These are phyloP conservation scores for Aegilops sharonensis DNA, from an alignment of 176 grass and related monocot genomes.

Conservation along the genomic window DNA sequence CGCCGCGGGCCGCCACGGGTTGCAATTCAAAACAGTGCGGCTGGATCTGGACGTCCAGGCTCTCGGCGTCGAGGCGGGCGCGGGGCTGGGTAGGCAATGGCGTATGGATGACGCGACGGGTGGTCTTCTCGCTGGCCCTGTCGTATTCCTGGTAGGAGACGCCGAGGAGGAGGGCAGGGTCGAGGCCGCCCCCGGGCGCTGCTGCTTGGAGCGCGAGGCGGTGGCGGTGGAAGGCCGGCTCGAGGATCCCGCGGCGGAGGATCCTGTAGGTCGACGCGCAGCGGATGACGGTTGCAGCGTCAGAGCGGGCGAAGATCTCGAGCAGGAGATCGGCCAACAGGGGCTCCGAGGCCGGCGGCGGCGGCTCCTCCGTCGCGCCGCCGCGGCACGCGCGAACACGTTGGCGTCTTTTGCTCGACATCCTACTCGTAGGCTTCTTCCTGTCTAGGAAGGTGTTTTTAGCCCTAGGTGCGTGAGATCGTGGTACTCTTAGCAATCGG, in stretches of 20 bases:
- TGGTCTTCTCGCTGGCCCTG: too few relatives aligned
- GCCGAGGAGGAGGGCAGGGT: background rate
- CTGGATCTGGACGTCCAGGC: too few relatives aligned
- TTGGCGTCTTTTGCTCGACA: background rate
- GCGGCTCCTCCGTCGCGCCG: too few relatives aligned
- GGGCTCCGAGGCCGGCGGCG: background rate
- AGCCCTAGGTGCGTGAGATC: too few relatives aligned
- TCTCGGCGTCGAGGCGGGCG: background rate
- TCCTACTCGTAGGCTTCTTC: background rate
- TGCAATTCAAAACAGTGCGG: too few relatives aligned
- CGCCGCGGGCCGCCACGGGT: background rate
- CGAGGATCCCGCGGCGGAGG: slow-evolving; percentile 1
- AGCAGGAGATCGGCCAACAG: background rate
- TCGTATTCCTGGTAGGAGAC: background rate
- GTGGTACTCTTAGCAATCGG: too few relatives aligned
- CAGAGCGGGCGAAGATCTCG: background rate
- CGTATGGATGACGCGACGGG: background rate
- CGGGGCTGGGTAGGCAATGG: background rate
- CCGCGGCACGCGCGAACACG: background rate
- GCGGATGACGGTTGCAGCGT: background rate
- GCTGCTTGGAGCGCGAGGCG: background rate
- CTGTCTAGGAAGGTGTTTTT: too few relatives aligned
- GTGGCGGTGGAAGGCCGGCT: background rate
- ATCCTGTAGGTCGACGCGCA: background rate
- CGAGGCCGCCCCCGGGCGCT: background rate